Base-by-base conservation (phyloP, 2,329 filamentous ascomycete genomes). In the Diaporthe sp. region DNA sequence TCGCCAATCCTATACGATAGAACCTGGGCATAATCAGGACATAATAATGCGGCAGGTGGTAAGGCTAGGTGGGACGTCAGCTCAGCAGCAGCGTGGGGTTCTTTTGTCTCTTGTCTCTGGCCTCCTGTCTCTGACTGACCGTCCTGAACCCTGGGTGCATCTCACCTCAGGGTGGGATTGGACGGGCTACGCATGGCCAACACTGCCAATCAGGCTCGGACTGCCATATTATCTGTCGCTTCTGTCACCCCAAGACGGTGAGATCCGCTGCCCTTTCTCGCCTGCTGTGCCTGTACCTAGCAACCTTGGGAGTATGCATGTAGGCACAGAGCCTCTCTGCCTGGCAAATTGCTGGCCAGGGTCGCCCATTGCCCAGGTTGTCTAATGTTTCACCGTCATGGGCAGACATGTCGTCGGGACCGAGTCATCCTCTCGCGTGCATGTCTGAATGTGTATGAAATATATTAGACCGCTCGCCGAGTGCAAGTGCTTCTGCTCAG, bases 101-200 rank as follows among this genome's bases (percentile, higher is more conserved):
- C 65, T 68, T n/a, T 68, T 53, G 47, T 49, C 31, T 68, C 47
- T 68, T 8, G 31, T 34, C 34, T 51, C 47, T 49, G 42, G 9
- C 44, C 10, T 34, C 42, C 39, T 37, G 47, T 39, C 47, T 53
- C 47, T 53, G 65, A 53, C n/a, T 22, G 13, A 25, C 20, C 17
- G 20, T 22, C n/a, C 55, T 60, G 57, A 60, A 39, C 63, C 65
- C 22, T 68, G 47, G 31, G 22, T 39, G 31, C 31, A 39, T 68
- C 31, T 53, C 47, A 53, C n/a, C 47, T 53, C 28, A 68, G n/a
- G 60, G 60, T 53, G 31, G 65, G 65, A 68, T 53, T 53, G 65
- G 65, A 53, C 15, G 25, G 65, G 22, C 65, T 49, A 68, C 65
- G 65, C 65, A 37, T 25, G 17, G 28, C 28, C 61, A 68, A 25